Evolutionary conservation across 2,329 filamentous ascomycete species (phyloP).

Genomic region (Aspergillus sojae): DNA sequence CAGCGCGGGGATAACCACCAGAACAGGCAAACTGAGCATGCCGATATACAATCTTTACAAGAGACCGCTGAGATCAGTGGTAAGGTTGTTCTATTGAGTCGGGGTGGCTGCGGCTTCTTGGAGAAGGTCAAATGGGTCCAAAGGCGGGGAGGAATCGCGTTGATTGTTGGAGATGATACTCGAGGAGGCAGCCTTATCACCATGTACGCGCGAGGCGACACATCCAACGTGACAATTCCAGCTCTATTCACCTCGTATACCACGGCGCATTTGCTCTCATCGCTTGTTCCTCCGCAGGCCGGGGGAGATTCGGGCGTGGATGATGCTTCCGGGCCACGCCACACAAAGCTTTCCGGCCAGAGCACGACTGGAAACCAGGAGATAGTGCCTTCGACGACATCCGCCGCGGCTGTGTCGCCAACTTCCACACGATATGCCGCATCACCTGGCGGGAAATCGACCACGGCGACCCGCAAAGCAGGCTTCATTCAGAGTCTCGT

Average conservation of each 20-base stretch:
- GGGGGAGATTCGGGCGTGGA: constrained; percentile 64
- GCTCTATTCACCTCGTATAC: constrained; percentile 94
- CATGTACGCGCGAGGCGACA: constrained; percentile 98
- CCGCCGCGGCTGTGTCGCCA: constrained; percentile 33
- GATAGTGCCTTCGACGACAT: constrained; percentile 30
- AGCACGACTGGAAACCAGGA: constrained; percentile 23
- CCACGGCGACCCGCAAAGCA: constrained; percentile 23
- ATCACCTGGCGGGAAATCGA: constrained; percentile 19
- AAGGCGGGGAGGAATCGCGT: constrained; percentile 79
- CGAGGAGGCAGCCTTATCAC: constrained; percentile 87
- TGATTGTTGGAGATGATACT: constrained; percentile 93
- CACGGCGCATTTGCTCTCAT: constrained; percentile 88
- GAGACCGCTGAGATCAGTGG: constrained; percentile 90
- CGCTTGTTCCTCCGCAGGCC: constrained; percentile 73
- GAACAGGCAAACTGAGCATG: constrained; percentile 58
- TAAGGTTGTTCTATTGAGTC: constrained; percentile 87
- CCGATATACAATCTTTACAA: constrained; percentile 89
- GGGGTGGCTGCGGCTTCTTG: constrained; percentile 92
- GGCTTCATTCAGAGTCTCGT: constrained; percentile 50
- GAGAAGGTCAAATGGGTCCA: constrained; percentile 99
- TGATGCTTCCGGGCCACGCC: constrained; percentile 58
- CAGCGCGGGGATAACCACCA: constrained; percentile 36
- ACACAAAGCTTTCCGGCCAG: constrained; percentile 36
- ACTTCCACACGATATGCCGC: constrained; percentile 31
- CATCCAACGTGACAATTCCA: constrained; percentile 91